Evolutionary conservation across 2,329 filamentous ascomycete genomes (phyloP).

Genomic region (Penicillium crustosum): DNA sequence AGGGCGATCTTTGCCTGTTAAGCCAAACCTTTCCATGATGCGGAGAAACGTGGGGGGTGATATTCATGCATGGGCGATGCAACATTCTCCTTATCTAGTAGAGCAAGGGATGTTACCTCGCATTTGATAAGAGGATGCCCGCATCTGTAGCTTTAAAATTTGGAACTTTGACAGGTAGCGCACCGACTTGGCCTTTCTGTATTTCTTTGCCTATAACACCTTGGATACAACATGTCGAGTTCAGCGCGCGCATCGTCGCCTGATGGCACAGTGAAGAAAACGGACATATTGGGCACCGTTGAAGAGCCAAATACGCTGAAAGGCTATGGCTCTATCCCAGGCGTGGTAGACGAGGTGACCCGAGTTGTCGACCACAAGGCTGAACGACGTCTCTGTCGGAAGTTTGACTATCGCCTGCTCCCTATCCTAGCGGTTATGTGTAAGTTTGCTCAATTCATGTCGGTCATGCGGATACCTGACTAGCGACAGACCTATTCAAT

Average conservation of each 20-base stretch:
- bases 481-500: conserved; percentile 54
- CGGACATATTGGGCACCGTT: conserved; percentile 11
- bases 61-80: conserved; percentile 15
- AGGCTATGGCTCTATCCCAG: conserved; percentile 20
- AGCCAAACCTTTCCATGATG: conserved; percentile 11
- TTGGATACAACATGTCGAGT: conserved; percentile 4
- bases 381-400: conserved; percentile 53
- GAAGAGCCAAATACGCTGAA: conserved; percentile 23
- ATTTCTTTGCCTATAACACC: not conserved
- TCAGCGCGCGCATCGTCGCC: conserved; percentile 8
- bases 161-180: not conserved
- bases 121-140: conserved; percentile 11
- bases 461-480: conserved; percentile 1
- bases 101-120: conserved; percentile 18
- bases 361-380: conserved; percentile 46
- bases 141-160: not conserved
- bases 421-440: conserved; percentile 61
- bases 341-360: conserved; percentile 30
- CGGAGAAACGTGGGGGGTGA: conserved; percentile 28
- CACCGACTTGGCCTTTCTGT: not conserved
- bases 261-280: conserved; percentile 20
- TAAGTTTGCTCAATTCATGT: conserved; percentile 19
- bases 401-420: conserved; percentile 53
- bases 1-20: conserved; percentile 14
- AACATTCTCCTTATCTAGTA: conserved; percentile 22